Evolutionary conservation across 345 rosid species (phyloP), one percentile per base, ranked within the genome.

Genomic region (Limnanthes douglasii): DNA sequence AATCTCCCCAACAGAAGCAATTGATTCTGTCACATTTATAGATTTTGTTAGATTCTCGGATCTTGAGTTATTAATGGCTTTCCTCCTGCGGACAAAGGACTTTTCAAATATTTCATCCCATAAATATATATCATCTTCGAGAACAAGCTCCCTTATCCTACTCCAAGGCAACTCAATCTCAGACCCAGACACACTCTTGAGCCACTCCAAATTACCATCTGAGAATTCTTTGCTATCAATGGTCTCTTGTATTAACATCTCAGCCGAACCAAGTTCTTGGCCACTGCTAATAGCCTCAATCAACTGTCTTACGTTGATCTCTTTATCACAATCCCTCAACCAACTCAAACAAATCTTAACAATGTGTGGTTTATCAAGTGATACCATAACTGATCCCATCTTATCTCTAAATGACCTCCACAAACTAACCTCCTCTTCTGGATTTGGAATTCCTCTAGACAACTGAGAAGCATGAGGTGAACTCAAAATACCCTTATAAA

Each of bases 71-170:
- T 74, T 50, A 39, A 78, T 58, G 8, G 46, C 19, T 61, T 66
- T 74, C 85, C 74, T 78, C 62, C 92, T 68, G 41, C 48, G 42
- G 34, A 69, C 65, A 52, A 78, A 78, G 18, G 92, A 78, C 66
- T 66, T 73, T 50, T 78, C 85, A 26, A 78, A 78, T 37, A 74
- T 75, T 65, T 78, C 92, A 59, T 74, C 75, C 92, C 92, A 74
- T 35, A 74, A 81, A 64, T 78, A 78, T 3, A 63, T 66, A 45
- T 72, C 75, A 48, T 66, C 81, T 54, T 66, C 66, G 43, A 78
- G 34, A 42, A 78, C 83, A 39, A 78, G 70, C 50, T 78, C 92
- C 11, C 66, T 46, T 23, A 66, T 74, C 48, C 81, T 69, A 45
- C 77, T 69, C 92, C 92, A 78, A 4, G 85, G 92, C 56, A 78